Evolutionary conservation across 208 protist genomes (phyloP), one percentile per base, ranked within the genome.

Genomic region (Crithidia expoeki): DNA sequence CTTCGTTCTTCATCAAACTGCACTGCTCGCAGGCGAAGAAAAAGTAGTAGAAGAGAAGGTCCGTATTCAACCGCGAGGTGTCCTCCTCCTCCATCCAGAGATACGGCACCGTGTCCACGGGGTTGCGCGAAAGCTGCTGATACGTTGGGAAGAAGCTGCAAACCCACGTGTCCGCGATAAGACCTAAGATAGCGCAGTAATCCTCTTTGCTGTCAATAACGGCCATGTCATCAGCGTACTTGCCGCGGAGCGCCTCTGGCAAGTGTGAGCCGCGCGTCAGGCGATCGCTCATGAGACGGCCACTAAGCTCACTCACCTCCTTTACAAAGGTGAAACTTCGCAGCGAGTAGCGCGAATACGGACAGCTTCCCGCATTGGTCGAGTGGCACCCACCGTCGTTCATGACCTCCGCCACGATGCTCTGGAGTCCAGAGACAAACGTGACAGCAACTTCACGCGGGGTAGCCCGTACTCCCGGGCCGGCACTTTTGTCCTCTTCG

Each of bases 41-140:
- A 28, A 93, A 75, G 27, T 80, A 83, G 74, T 88, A 89, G 27
- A 80, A 74, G 46, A 90, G 70, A 6, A 90, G 70, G 27, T 80
- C 74, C 9, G 49, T 59, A 68, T 82, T 68, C 0, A 75, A 23
- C 11, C 16, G 57, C 25, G 55, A 59, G 12, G 68, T 27, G 51
- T 28, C 33, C n/a, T 40, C 53, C 36, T 80, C 73, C 49, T 75
- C 67, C 4, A 23, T 44, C 86, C 86, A 92, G 0, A 92, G 27
- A 36, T 80, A 80, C 23, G 67, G 65, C 32, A 72, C 40, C 50
- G 27, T 69, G 42, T 69, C 66, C 25, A 17, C 36, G 9, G 52
- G 42, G 69, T 59, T 59, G 40, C 76, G 68, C 30, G 69, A 69
- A 25, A 55, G 64, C n/a, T 57, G 74, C 76, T 72, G 68, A 33